Percentiles rank a stretch among this genome's conserved stretches.
Evolutionary conservation across 2,329 filamentous ascomycete species (phyloP).

Genomic region (Colletotrichum sansevieriae): DNA sequence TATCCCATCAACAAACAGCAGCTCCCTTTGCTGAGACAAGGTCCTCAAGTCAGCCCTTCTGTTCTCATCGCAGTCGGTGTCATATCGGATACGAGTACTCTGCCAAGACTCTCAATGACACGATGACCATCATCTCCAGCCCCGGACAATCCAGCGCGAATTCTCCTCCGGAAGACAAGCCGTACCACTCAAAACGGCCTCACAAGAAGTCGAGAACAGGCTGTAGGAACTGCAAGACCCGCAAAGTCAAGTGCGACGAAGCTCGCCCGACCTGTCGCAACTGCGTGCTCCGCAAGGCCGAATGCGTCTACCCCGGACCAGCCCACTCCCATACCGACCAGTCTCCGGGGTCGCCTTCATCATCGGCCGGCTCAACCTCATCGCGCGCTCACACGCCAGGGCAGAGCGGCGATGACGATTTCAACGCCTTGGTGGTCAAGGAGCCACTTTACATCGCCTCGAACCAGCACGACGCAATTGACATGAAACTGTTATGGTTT

Average conservation of each 20-base stretch:
- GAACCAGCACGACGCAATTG: conserved; percentile 50
- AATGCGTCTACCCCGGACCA: conserved; percentile 60
- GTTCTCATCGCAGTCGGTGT: conserved; percentile 5
- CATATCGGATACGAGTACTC: neutral
- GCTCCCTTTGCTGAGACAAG: neutral
- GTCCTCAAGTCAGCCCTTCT: neutral
- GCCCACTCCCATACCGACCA: conserved; percentile 32
- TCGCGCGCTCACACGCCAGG: conserved; percentile 26
- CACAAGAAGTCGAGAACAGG: conserved; percentile 68
- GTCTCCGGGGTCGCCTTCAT: conserved; percentile 29
- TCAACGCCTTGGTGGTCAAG: conserved; percentile 39
- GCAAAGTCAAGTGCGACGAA: conserved; percentile 70
- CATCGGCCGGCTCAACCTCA: conserved; percentile 21
- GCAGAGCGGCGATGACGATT: conserved; percentile 33
- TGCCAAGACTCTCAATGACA: conserved; percentile 26
- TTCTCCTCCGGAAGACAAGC: conserved; percentile 32
- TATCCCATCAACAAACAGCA: neutral
- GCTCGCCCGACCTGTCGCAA: conserved; percentile 61
- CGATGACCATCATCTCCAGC: conserved; percentile 30
- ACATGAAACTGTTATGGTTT: conserved; percentile 70
- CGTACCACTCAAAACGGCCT: conserved; percentile 63
- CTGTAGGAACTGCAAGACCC: conserved; percentile 67
- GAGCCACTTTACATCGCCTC: conserved; percentile 49
- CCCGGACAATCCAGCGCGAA: conserved; percentile 11
- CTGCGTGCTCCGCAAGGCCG: conserved; percentile 61